Evolutionary conservation across 2,329 filamentous ascomycete species (phyloP), one percentile per base, ranked within the genome.

Genomic region (Sclerotiophoma versabilis): DNA sequence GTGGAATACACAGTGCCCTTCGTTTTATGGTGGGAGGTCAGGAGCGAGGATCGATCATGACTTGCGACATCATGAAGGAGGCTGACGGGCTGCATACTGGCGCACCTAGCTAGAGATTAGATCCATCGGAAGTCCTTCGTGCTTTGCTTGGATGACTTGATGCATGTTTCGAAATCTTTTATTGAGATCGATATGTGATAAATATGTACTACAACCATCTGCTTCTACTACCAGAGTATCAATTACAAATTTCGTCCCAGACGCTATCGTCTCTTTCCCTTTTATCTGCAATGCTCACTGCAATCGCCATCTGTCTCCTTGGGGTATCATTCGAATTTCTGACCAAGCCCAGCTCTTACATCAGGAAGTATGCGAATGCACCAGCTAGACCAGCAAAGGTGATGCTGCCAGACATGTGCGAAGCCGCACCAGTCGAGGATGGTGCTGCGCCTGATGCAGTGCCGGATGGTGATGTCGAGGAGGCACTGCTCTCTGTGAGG

Each of bases 301-400:
- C 36, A 4, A 27, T 8, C 23, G 5, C 12, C 14, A 26, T 29
- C 23, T 33, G n/a, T 29, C 39, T 14, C 30, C 27, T 32, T 54
- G 5, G 45, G 55, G 61, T 59, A 65, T 68, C 49, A 47, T 57
- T 30, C 44, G 25, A 36, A 32, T 39, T 15, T 46, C n/a, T 25
- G 38, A 27, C 53, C n/a, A 11, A 10, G 4, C 34, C 42, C 20
- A 48, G 12, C 25, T 36, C 43, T 66, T 69, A 72, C 49, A 73
- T 59, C 48, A 72, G 56, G 56, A 70, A 58, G 63, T 69, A 73
- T 20, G 69, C 64, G 44, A 71, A 65, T 36, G 65, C 53, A 50
- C 66, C 63, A 12, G 68, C 53, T 25, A 67, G 55, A 64, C 68
- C 68, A 41, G 69, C 61, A 33, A 72, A 63, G 5, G 61, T 54